Conservation (phyloP, 2,329 filamentous ascomycete species). For the Penicillium hordei region DNA sequence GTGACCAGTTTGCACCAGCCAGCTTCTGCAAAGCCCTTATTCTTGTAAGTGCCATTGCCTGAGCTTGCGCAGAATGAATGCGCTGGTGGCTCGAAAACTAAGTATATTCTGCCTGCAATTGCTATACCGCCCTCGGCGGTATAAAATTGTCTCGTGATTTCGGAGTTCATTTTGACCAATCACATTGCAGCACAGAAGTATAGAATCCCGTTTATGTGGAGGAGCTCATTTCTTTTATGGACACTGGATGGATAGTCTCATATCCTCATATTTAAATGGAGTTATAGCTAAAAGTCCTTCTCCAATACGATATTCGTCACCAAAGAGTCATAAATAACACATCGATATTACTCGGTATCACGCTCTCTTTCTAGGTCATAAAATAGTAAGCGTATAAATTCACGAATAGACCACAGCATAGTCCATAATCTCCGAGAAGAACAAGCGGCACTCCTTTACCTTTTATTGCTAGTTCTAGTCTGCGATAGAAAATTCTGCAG, state of each 20-base stretch:
- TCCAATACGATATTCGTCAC: background rate
- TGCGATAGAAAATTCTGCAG: background rate
- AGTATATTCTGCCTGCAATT: slow-evolving; percentile 10
- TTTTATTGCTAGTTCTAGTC: background rate
- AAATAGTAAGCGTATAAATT: too few species aligned
- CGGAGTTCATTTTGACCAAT: background rate
- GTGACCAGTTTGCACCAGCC: slow-evolving; percentile 11
- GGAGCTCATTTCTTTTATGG: background rate
- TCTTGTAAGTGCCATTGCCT: slow-evolving; percentile 27
- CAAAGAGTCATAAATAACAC: background rate
- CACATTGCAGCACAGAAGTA: background rate
- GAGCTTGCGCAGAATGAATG: slow-evolving; percentile 17
- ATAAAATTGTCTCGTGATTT: background rate
- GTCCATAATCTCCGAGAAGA: background rate
- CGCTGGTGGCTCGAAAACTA: slow-evolving; percentile 15
- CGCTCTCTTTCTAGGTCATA: background rate
- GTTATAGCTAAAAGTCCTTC: background rate
- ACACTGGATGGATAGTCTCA: background rate
- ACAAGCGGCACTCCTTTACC: too few species aligned
- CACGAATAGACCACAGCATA: background rate
- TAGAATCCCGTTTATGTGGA: background rate
- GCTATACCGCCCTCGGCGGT: slow-evolving; percentile 19
- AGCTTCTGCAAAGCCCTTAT: slow-evolving; percentile 17
- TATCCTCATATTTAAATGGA: background rate
- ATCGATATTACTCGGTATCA: background rate